phyloP scores from a whole-genome alignment of 2,329 filamentous ascomycete genomes.

The Alternaria viburni region DNA sequence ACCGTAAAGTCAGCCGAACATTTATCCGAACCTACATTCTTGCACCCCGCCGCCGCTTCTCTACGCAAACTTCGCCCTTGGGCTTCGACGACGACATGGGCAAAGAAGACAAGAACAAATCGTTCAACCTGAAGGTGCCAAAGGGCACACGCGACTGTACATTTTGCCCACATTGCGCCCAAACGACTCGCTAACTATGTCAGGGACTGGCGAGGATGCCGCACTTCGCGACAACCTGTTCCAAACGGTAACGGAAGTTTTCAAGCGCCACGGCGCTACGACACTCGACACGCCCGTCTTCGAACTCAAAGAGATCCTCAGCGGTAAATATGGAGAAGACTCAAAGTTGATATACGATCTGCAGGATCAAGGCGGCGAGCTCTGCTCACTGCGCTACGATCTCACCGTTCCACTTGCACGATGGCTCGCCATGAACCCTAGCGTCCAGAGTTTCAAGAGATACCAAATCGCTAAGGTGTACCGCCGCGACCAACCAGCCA shows the following conservation, averaged over 20 bases:
- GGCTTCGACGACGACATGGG: conserved; percentile 50
- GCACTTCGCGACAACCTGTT: conserved; percentile 47
- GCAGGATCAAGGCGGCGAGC: conserved; percentile 84
- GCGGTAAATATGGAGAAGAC: conserved; percentile 92
- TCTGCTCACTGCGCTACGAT: conserved; percentile 84
- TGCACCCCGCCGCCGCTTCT: conserved; percentile 24
- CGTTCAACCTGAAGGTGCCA: conserved; percentile 80
- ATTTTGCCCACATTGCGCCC: conserved; percentile 51
- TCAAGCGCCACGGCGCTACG: conserved; percentile 48
- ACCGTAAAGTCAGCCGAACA: conserved; percentile 19
- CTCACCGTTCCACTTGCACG: conserved; percentile 89
- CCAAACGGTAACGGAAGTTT: conserved; percentile 42
- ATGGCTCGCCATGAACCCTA: conserved; percentile 89
- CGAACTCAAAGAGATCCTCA: conserved; percentile 83
- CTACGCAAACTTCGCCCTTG: conserved; percentile 18
- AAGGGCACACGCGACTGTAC: conserved; percentile 89
- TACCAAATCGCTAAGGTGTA: conserved; percentile 97
- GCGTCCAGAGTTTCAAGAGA: conserved; percentile 83
- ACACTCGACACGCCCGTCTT: conserved; percentile 71
- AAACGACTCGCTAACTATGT: conserved; percentile 18
- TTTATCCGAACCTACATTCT: conserved; percentile 8
- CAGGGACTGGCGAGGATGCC: conserved; percentile 43
- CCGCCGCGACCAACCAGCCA: conserved; percentile 74
- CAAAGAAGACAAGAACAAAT: conserved; percentile 51
- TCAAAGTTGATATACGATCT: conserved; percentile 91